Percentiles rank a stretch among this genome's conserved stretches.
phyloP scores from a whole-genome alignment of 768 basidiomycete species.

The Chlorophyllum brunneum region DNA sequence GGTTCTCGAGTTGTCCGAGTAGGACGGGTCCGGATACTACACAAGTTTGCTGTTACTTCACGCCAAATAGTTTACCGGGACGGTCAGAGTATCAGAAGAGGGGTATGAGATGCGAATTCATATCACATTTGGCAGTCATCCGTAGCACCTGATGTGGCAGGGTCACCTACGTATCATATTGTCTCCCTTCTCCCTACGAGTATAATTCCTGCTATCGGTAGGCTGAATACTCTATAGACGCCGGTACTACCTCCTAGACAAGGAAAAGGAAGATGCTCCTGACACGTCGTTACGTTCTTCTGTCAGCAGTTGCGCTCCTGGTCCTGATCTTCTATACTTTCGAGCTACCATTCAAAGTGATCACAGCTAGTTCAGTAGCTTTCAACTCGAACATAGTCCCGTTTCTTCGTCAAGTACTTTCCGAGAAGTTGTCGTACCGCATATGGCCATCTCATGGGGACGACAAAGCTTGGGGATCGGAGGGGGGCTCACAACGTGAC shows the following conservation, averaged over 20 bases:
- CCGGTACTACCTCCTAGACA: neutral
- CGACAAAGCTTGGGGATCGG: neutral
- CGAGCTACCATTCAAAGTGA: neutral
- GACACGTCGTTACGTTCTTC: constrained; percentile 5
- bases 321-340: neutral
- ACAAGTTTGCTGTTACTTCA: no score
- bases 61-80: no score
- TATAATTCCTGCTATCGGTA: no score
- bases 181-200: no score
- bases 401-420: constrained; percentile 4
- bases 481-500: neutral
- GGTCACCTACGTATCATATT: no score
- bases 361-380: neutral
- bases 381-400: neutral
- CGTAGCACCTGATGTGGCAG: no score
- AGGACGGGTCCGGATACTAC: no score
- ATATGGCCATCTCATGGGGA: neutral
- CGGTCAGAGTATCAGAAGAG: no score
- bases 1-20: no score
- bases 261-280: neutral
- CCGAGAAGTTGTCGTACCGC: neutral
- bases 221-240: no score
- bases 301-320: neutral
- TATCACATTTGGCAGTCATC: no score
- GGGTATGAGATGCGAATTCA: no score